Evolutionary conservation across 805 yeast species (phyloP).

Genomic region (Lipomyces lipofer): DNA sequence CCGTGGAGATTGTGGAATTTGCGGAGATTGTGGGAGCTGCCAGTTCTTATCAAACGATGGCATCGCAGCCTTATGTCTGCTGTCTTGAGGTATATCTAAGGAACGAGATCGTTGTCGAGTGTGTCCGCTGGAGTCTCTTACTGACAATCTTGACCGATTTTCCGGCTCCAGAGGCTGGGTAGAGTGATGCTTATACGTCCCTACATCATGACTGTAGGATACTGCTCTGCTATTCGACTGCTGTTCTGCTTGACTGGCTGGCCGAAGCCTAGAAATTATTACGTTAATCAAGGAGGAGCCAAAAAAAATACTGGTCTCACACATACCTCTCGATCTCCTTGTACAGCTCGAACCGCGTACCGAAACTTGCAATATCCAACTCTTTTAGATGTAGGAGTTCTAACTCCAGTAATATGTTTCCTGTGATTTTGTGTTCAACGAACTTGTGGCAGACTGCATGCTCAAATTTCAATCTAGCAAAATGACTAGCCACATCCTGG

Average conservation of each 20-base stretch:
- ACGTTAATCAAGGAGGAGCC: neutral
- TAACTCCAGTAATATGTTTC: constrained; percentile 78
- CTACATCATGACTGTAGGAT: neutral
- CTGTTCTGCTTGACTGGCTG: constrained; percentile 3
- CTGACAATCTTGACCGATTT: constrained; percentile 1
- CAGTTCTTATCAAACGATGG: constrained; percentile 26
- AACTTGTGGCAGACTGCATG: constrained; percentile 73
- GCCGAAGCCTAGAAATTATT: constrained; percentile 6
- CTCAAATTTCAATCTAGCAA: constrained; percentile 72
- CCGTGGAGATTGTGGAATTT: constrained; percentile 11
- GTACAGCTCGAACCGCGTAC: constrained; percentile 88
- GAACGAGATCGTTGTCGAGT: constrained; percentile 27
- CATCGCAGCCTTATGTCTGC: constrained; percentile 8
- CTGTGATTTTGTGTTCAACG: constrained; percentile 84
- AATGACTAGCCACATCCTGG: constrained; percentile 77
- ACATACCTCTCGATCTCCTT: constrained; percentile 72
- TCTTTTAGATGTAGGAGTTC: constrained; percentile 87
- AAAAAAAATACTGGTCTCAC: too few relatives aligned
- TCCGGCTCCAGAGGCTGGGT: constrained; percentile 22
- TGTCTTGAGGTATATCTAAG: constrained; percentile 15
- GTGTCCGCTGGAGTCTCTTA: constrained; percentile 16
- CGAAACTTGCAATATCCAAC: constrained; percentile 87
- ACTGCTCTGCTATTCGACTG: neutral
- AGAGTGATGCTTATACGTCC: constrained; percentile 17
- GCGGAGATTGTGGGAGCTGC: constrained; percentile 27